Conservation (phyloP, 495 filamentous ascomycete species). For the Lentithecium fluviatile region DNA sequence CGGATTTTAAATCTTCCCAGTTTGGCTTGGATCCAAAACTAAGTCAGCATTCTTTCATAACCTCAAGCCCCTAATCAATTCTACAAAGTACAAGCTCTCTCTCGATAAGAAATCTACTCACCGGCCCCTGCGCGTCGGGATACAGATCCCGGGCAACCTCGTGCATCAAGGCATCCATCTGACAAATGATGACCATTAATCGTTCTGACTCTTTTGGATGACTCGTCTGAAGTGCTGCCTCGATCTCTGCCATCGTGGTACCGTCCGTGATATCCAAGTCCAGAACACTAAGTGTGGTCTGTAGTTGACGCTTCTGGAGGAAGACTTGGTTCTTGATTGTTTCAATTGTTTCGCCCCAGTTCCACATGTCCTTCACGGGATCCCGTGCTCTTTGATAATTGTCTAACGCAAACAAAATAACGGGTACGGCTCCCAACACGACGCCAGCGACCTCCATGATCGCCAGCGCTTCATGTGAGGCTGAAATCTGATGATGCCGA, state of each 20-base stretch:
- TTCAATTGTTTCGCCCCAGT: slow-evolving; percentile 7
- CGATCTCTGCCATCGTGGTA: slow-evolving; percentile 10
- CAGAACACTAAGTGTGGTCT: slow-evolving; percentile 7
- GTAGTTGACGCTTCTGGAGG: slow-evolving; percentile 14
- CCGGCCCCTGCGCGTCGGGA: slow-evolving; percentile 11
- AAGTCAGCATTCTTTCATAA: background rate
- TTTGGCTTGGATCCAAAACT: background rate
- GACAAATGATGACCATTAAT: slow-evolving; percentile 15
- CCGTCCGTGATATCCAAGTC: background rate
- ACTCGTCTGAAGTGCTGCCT: background rate
- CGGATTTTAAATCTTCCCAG: background rate
- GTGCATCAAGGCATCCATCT: slow-evolving; percentile 15
- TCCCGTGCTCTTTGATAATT: slow-evolving; percentile 8
- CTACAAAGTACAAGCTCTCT: no score
- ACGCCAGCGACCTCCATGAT: slow-evolving; percentile 17
- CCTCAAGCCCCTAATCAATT: no score
- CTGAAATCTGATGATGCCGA: no score
- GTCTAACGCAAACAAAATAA: slow-evolving; percentile 6
- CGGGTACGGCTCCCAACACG: slow-evolving; percentile 7
- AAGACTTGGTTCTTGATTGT: slow-evolving; percentile 6
- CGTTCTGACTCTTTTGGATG: background rate
- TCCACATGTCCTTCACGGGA: background rate
- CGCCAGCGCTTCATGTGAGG: no score
- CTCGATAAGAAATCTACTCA: slow-evolving; percentile 2
- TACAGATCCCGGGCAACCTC: background rate